Percentiles rank a stretch among this genome's conserved stretches.
These are phyloP conservation scores for Cercophora sp. DNA, from an alignment of 495 filamentous ascomycete genomes.

Conservation along the genomic window DNA sequence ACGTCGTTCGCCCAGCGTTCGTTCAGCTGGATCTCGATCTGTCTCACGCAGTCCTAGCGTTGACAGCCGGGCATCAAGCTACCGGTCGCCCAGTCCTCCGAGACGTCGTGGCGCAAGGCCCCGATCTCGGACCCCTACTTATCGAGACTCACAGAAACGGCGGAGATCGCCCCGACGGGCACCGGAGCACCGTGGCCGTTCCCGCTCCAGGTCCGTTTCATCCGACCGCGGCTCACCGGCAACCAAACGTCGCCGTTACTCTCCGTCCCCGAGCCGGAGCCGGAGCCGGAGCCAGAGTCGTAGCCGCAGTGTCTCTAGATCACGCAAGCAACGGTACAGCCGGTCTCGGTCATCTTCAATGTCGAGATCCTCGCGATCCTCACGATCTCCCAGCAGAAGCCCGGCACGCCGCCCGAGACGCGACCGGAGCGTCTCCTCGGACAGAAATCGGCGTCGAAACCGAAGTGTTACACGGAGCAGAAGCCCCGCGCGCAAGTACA, in stretches of 20 bases:
- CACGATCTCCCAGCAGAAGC: constrained; percentile 35
- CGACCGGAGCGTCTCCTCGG: constrained; percentile 37
- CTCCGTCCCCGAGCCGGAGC: constrained; percentile 38
- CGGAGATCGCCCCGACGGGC: constrained; percentile 35
- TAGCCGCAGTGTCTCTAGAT: constrained; percentile 12
- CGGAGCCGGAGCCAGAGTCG: constrained; percentile 36
- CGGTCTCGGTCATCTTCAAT: constrained; percentile 46
- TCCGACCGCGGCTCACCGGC: constrained; percentile 27
- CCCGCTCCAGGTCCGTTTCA: constrained; percentile 27
- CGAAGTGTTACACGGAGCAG: constrained; percentile 31
- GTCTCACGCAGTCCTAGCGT: constrained; percentile 29
- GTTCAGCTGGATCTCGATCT: constrained; percentile 30
- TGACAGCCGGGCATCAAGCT: constrained; percentile 28
- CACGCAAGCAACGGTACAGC: constrained; percentile 28
- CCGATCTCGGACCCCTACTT: constrained; percentile 43
- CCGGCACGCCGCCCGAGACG: constrained; percentile 41
- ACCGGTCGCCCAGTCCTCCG: constrained; percentile 36
- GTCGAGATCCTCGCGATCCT: constrained; percentile 28
- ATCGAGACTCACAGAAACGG: constrained; percentile 36
- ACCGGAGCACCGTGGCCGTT: constrained; percentile 20
- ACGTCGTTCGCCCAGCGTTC: constrained; percentile 27
- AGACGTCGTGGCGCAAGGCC: constrained; percentile 26
- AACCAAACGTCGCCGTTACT: constrained; percentile 32
- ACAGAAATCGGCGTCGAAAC: constrained; percentile 11
- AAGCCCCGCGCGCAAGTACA: constrained; percentile 26